A percentile compares a stretch with the other conserved stretches of the same genome.
Evolutionary conservation across 768 basidiomycete genomes (phyloP).

Genomic region (Lactarius vividus): DNA sequence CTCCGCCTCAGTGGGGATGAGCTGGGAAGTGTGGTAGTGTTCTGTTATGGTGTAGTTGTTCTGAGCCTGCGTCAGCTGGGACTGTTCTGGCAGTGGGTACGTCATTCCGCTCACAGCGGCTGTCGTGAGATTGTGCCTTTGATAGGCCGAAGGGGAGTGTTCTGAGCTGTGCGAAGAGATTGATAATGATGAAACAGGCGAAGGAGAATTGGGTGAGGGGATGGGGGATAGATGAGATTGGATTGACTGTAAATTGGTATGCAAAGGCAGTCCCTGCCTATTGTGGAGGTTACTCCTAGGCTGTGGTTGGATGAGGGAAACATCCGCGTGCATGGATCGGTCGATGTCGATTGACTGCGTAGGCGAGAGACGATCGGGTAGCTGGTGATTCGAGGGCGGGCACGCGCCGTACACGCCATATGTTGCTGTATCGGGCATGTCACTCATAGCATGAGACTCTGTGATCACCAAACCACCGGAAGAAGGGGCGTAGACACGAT

Average conservation of each 20-base stretch:
- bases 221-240: constrained; percentile 7
- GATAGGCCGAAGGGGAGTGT: constrained; percentile 23
- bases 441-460: constrained; percentile 20
- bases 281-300: constrained; percentile 1
- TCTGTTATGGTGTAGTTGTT: not conserved
- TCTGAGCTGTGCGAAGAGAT: constrained; percentile 26
- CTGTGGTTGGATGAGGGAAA: constrained; percentile 16
- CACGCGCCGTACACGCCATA: constrained; percentile 21
- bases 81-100: constrained; percentile 10
- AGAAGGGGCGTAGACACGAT: constrained; percentile 18
- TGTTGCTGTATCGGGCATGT: constrained; percentile 13
- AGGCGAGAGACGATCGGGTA: constrained; percentile 17
- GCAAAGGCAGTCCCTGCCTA: constrained; percentile 1
- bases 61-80: constrained; percentile 14
- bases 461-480: constrained; percentile 21
- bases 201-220: constrained; percentile 22
- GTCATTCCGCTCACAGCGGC: constrained; percentile 9
- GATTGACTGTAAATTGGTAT: constrained; percentile 3
- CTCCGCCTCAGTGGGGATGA: constrained; percentile 1
- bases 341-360: constrained; percentile 6
- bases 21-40: constrained; percentile 8
- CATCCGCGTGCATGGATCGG: constrained; percentile 10
- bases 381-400: constrained; percentile 25
- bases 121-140: constrained; percentile 10
- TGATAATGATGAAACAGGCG: constrained; percentile 28